Percentiles rank a stretch among this genome's conserved stretches.
Evolutionary conservation across 2,329 filamentous ascomycete species (phyloP).

Genomic region (Leptographium wingfieldii): DNA sequence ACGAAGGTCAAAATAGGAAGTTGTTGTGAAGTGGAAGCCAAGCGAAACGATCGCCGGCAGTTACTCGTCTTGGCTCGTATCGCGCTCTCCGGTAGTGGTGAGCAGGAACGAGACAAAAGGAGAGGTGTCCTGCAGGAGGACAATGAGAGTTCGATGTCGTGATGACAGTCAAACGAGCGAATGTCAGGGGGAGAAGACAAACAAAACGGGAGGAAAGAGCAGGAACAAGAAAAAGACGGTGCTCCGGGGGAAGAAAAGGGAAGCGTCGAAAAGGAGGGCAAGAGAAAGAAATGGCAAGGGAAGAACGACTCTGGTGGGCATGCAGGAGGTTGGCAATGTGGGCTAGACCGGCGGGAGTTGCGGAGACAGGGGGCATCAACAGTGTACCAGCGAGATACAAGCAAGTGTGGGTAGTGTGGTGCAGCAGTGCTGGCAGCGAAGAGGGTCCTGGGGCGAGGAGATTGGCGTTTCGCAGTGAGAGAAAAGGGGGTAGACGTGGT

Average conservation of each 20-base stretch:
- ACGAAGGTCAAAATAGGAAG: not conserved
- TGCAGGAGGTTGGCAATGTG: conserved; percentile 1
- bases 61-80: not conserved
- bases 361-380: conserved; percentile 12
- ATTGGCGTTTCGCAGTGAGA: not conserved
- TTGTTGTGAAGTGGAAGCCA: not conserved
- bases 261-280: not conserved
- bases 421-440: not conserved
- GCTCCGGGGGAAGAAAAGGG: not conserved
- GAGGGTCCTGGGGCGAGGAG: not conserved
- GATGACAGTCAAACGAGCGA: not conserved
- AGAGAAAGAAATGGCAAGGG: conserved; percentile 10
- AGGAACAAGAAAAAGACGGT: not conserved
- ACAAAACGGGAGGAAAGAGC: not conserved
- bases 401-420: not conserved
- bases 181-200: not conserved
- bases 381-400: not conserved
- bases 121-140: not conserved
- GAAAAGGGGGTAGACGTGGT: not conserved
- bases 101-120: not conserved
- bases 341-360: not conserved
- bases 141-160: not conserved
- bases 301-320: conserved; percentile 8
- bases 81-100: not conserved
- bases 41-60: not conserved